These are phyloP conservation scores for Neurospora sp. DNA, from an alignment of 495 filamentous ascomycete genomes.

Conservation along the genomic window DNA sequence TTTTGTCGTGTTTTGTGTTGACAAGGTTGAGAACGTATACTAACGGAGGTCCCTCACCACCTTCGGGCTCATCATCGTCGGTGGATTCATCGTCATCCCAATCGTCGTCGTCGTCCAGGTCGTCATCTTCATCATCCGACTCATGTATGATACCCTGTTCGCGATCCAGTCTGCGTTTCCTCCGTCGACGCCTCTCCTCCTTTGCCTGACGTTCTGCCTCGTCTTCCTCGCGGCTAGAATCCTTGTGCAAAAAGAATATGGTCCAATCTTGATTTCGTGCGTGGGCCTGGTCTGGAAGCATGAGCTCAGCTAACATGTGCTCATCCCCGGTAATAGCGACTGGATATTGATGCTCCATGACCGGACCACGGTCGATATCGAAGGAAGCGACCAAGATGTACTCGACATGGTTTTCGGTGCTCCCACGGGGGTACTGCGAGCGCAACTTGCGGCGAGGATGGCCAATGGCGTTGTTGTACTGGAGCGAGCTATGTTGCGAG, in stretches of 20 bases:
- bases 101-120: conserved; percentile 26
- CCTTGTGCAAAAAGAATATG: conserved; percentile 97
- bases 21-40: conserved; percentile 97
- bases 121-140: conserved; percentile 36
- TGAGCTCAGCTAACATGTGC: conserved; percentile 93
- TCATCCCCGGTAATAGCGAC: conserved; percentile 94
- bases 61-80: conserved; percentile 56
- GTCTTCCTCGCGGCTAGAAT: conserved; percentile 69
- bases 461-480: conserved; percentile 26
- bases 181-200: conserved; percentile 39
- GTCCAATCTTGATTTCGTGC: conserved; percentile 96
- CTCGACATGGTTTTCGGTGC: conserved; percentile 85
- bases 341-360: conserved; percentile 98
- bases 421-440: conserved; percentile 78
- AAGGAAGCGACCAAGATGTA: conserved; percentile 99
- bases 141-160: conserved; percentile 46
- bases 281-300: conserved; percentile 97
- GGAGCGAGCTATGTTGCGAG: conserved; percentile 44
- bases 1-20: conserved; percentile 93
- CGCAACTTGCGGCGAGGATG: conserved; percentile 46
- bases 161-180: conserved; percentile 32
- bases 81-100: conserved; percentile 36
- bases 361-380: conserved; percentile 87
- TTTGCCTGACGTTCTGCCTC: conserved; percentile 46
- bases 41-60: conserved; percentile 72